Base-by-base conservation (phyloP, 1,284 basidiomycete species). In the Malassezia equina region DNA sequence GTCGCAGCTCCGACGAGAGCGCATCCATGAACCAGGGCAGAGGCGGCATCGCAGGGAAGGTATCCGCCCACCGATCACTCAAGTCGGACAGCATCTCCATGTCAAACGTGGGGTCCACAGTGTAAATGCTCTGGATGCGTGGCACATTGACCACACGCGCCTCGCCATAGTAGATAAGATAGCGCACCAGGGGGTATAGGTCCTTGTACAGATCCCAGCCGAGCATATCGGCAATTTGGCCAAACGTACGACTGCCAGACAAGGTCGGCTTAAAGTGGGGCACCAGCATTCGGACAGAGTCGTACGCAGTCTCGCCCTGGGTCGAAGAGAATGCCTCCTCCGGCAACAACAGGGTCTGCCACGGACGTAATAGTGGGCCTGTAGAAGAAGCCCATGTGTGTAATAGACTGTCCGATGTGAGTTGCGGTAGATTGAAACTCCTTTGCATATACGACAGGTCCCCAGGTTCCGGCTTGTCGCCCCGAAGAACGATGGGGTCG, bases 91-190 rank as follows among this genome's bases (percentile, higher is more conserved):
- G 75, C 7, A 86, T 86, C 9, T 36, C 24, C 12, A 32, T 59
- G 12, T 67, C 66, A 29, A 73, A 70, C 12, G 62, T 56, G 5
- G 65, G 64, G 21, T 62, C 64, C 46, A 73, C 57, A 85, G 80
- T 17, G 82, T 94, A 93, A 0, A 89, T 81, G 0, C 86, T 90
- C 66, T 88, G 86, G 29, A 95, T 76, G 33, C 84, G 82, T 17
- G 96, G 83, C 7, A 85, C 81, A 64, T 95, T 90, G 43, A 94
- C 84, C 13, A 96, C 79, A 59, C 89, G 87, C 0, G 89, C 93
- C 66, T 88, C 81, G 54, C 87, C 81, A 75, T 90, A 90, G 60
- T 89, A 84, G 21, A 95, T 86, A 31, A 96, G 79, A 81, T 90
- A 90, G 11, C 88, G 81, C 1, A 90, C 88, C 43, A 86, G 84